Percentiles rank a stretch among this genome's conserved stretches.
phyloP scores from a whole-genome alignment of 176 grass and related monocot genomes.

The Oryza meridionalis region DNA sequence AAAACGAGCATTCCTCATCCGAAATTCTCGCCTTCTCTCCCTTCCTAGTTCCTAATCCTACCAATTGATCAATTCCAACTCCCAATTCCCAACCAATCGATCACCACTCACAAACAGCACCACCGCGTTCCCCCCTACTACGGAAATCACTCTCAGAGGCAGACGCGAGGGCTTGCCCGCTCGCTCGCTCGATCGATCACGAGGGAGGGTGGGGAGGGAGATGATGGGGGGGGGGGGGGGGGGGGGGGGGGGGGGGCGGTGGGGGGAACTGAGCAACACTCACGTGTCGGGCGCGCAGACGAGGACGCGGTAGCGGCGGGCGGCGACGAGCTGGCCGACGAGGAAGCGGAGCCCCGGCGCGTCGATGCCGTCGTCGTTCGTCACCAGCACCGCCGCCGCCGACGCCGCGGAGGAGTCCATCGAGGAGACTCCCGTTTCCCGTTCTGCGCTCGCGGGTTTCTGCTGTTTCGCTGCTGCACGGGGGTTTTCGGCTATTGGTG shows the following conservation, averaged over 20 bases:
- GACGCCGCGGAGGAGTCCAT: neutral
- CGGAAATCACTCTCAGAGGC: too few relatives aligned
- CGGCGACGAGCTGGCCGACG: conserved; percentile 84
- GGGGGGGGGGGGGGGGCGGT: too few relatives aligned
- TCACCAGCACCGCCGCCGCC: conserved; percentile 24
- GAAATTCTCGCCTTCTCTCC: neutral
- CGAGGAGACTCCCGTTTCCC: neutral
- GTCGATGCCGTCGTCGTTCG: conserved; percentile 6
- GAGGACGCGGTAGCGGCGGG: conserved; percentile 65
- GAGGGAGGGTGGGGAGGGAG: too few relatives aligned
- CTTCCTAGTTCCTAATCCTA: too few relatives aligned
- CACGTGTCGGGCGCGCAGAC: conserved; percentile 91
- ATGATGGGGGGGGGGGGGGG: too few relatives aligned
- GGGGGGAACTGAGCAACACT: neutral
- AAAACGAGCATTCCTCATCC: neutral
- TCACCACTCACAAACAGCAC: conserved; percentile 13
- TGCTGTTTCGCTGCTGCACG: neutral
- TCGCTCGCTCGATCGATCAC: neutral
- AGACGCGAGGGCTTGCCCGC: too few relatives aligned
- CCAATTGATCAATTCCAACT: too few relatives aligned
- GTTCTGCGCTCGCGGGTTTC: neutral
- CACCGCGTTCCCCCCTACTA: too few relatives aligned
- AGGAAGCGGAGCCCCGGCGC: conserved; percentile 83
- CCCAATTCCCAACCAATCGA: neutral
- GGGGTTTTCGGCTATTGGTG: neutral